Percentiles rank a stretch among this genome's conserved stretches.
phyloP scores from a whole-genome alignment of 2,329 filamentous ascomycete species.

The Dendryphion nanum region DNA sequence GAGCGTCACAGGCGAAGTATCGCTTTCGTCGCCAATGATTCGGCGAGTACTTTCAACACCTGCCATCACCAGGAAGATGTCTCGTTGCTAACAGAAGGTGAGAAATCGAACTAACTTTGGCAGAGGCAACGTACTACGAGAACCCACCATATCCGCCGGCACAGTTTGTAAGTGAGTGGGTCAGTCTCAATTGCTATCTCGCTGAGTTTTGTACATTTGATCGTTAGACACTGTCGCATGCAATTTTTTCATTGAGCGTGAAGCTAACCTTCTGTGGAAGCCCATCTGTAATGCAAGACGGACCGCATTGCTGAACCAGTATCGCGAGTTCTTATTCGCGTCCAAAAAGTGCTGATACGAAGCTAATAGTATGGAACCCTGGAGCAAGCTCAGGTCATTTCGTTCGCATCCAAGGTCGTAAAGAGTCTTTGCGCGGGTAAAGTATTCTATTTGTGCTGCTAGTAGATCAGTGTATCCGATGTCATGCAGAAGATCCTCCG shows the following conservation, averaged over 20 bases:
- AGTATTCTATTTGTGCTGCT: background rate
- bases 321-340: background rate
- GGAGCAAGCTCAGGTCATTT: background rate
- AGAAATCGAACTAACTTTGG: background rate
- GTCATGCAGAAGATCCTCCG: background rate
- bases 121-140: conserved; percentile 1
- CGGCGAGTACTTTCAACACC: conserved; percentile 1
- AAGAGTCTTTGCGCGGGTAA: background rate
- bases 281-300: conserved; percentile 5
- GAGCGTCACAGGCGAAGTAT: background rate
- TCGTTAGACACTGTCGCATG: background rate
- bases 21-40: conserved; percentile 1
- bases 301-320: conserved; percentile 4
- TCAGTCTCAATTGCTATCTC: conserved; percentile 2
- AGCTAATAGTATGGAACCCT: background rate
- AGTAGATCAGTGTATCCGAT: background rate
- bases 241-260: background rate
- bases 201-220: background rate
- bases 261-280: conserved; percentile 2
- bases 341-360: conserved; percentile 2
- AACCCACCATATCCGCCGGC: conserved; percentile 3
- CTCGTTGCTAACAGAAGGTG: background rate
- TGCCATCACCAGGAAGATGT: conserved; percentile 1
- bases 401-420: background rate
- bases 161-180: conserved; percentile 1